phyloP scores from a whole-genome alignment of 2,329 filamentous ascomycete species.

The Aspergillus sp. region DNA sequence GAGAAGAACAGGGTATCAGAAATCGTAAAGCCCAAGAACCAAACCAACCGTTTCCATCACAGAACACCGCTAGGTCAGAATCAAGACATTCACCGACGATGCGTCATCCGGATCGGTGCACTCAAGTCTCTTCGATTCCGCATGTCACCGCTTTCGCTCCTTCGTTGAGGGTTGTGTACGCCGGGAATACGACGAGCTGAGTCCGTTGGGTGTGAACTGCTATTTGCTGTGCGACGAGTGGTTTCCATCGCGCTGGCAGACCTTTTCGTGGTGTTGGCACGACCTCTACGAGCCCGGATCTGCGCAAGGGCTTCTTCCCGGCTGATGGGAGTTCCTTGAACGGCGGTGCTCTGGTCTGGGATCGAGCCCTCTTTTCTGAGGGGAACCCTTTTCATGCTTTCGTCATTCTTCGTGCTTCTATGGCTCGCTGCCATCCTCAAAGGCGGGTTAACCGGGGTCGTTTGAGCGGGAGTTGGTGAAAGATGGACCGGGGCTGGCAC shows the following conservation, averaged over 20 bases:
- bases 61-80: neutral
- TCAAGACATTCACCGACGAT: slow-evolving; percentile 14
- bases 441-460: slow-evolving; percentile 11
- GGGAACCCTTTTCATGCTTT: slow-evolving; percentile 33
- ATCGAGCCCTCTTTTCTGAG: slow-evolving; percentile 28
- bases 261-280: slow-evolving; percentile 44
- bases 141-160: slow-evolving; percentile 27
- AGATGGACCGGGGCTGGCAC: slow-evolving; percentile 9
- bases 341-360: slow-evolving; percentile 23
- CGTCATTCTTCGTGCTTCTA: slow-evolving; percentile 15
- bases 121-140: slow-evolving; percentile 37
- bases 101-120: slow-evolving; percentile 37
- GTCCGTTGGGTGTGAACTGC: slow-evolving; percentile 25
- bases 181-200: slow-evolving; percentile 33
- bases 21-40: slow-evolving; percentile 11
- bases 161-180: slow-evolving; percentile 29
- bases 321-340: slow-evolving; percentile 45
- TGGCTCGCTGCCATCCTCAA: neutral
- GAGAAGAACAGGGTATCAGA: slow-evolving; percentile 31
- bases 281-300: slow-evolving; percentile 48
- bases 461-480: slow-evolving; percentile 11
- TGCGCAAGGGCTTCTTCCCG: slow-evolving; percentile 51
- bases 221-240: slow-evolving; percentile 25
- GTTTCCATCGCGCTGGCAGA: slow-evolving; percentile 42
- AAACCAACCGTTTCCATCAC: neutral